A percentile compares a stretch with the other conserved stretches of the same genome.
These are phyloP conservation scores for Thuja plicata DNA, from an alignment of 83 land plant species.

Conservation along the genomic window DNA sequence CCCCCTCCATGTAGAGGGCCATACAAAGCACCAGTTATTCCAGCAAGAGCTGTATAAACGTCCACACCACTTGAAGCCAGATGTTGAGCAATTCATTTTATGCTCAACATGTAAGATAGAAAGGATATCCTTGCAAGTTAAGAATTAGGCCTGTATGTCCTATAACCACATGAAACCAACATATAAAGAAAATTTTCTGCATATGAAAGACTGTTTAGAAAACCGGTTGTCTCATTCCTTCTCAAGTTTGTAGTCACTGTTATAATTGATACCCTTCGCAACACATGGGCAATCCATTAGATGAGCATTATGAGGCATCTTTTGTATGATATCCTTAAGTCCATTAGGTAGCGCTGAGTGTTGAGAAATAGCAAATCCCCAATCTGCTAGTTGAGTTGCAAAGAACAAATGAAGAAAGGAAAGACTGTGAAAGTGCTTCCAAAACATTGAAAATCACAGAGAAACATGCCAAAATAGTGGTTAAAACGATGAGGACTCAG, in stretches of 20 bases:
- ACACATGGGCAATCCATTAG: too few species aligned
- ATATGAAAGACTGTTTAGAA: constrained; percentile 82
- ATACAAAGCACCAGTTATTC: constrained; percentile 96
- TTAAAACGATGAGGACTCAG: too few species aligned
- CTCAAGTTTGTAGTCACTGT: constrained; percentile 95
- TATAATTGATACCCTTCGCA: constrained; percentile 93
- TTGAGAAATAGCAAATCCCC: constrained; percentile 91
- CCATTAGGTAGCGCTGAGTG: constrained; percentile 98
- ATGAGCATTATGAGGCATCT: constrained; percentile 98
- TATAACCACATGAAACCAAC: constrained; percentile 96
- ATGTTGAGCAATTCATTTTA: constrained; percentile 91
- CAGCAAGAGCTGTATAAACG: constrained; percentile 97
- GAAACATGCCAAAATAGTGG: too few species aligned
- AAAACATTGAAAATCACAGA: too few species aligned
- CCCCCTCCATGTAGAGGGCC: constrained; percentile 99
- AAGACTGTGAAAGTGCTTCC: too few species aligned
- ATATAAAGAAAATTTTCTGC: constrained; percentile 96
- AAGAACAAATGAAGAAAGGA: too few species aligned
- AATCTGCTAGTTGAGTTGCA: constrained; percentile 80
- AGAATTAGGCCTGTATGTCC: too few species aligned
- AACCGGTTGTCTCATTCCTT: constrained; percentile 88
- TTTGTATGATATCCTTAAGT: constrained; percentile 80
- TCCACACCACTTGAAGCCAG: constrained; percentile 99
- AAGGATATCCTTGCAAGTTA: too few species aligned
- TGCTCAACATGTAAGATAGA: too few species aligned